A percentile compares a stretch with the other conserved stretches of the same genome.
phyloP scores from a whole-genome alignment of 1,284 basidiomycete species.

The Sphaerobolus stellatus region DNA sequence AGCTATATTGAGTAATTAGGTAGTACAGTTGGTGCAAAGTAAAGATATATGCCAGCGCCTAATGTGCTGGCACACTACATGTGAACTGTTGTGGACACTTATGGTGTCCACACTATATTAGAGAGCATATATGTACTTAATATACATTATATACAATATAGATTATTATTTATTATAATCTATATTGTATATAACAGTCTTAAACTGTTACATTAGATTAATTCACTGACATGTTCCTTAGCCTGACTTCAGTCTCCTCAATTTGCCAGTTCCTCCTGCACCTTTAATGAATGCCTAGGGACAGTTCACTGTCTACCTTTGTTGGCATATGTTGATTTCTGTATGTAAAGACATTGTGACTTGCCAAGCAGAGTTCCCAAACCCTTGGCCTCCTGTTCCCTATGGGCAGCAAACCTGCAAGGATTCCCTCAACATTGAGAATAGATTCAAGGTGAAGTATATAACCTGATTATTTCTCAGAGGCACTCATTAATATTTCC shows the following conservation, averaged over 20 bases:
- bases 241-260: neutral
- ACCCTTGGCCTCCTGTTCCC: neutral
- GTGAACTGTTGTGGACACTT: conserved; percentile 24
- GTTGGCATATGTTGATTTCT: neutral
- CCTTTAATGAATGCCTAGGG: neutral
- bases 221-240: neutral
- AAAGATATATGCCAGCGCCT: conserved; percentile 21
- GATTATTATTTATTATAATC: conserved; percentile 18
- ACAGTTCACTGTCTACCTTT: conserved; percentile 7
- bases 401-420: conserved; percentile 4
- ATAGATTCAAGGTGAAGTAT: conserved; percentile 21
- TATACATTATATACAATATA: conserved; percentile 25
- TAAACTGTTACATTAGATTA: neutral
- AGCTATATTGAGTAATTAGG: neutral
- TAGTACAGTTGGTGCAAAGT: conserved; percentile 11
- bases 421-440: conserved; percentile 14
- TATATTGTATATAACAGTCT: neutral
- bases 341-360: conserved; percentile 1
- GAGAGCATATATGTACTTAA: no score
- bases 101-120: no score
- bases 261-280: neutral
- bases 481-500: conserved; percentile 1
- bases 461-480: no score
- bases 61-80: conserved; percentile 17
- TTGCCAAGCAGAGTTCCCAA: conserved; percentile 3